These are phyloP conservation scores for Syncephalastrum racemosum DNA, from an alignment of 371 early-diverging fungal species.

Conservation along the genomic window DNA sequence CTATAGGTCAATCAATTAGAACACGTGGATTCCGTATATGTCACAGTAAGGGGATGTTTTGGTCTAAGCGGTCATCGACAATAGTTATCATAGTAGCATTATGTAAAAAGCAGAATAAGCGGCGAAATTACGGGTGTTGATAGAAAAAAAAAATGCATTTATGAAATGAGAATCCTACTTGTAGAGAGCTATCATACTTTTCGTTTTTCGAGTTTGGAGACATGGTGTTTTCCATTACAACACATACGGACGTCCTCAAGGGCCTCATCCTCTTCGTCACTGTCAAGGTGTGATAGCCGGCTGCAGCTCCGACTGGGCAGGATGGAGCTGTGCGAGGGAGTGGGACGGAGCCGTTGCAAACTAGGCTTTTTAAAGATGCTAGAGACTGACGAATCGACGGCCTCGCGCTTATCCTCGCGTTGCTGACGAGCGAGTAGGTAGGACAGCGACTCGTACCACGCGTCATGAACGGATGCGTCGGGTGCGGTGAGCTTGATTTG, in stretches of 20 bases:
- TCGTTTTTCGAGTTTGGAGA: conserved; percentile 40
- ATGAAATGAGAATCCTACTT: no score
- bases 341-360: conserved; percentile 27
- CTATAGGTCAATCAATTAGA: no score
- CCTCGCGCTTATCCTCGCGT: conserved; percentile 7
- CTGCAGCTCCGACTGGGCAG: conserved; percentile 4
- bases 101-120: no score
- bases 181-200: no score
- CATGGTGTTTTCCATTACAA: conserved; percentile 58
- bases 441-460: conserved; percentile 57
- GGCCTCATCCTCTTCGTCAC: conserved; percentile 38
- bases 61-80: no score
- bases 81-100: no score
- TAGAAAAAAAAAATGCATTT: no score
- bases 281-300: conserved; percentile 1
- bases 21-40: no score
- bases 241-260: conserved; percentile 56
- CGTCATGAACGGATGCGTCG: conserved; percentile 62
- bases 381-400: conserved; percentile 21
- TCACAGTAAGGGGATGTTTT: no score
- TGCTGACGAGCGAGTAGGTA: conserved; percentile 27
- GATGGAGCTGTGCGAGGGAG: conserved; percentile 11
- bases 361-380: conserved; percentile 28
- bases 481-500: conserved; percentile 73
- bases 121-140: no score